phyloP scores from a whole-genome alignment of 2,329 filamentous ascomycete genomes.

The Aspergillus candidus region DNA sequence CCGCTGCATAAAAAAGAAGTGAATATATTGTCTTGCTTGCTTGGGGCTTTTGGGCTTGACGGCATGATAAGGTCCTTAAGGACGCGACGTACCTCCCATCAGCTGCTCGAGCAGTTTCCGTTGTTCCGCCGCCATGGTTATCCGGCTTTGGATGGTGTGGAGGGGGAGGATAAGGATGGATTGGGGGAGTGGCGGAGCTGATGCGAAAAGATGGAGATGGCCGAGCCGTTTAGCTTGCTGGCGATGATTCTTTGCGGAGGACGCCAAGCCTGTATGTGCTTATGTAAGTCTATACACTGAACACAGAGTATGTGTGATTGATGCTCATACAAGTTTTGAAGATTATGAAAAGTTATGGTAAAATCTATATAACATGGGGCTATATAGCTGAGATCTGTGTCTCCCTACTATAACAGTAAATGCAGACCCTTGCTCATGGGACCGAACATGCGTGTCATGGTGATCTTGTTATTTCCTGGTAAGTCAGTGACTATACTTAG shows the following conservation, averaged over 20 bases:
- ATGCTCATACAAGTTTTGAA: too few species aligned
- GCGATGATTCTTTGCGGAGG: conserved; percentile 10
- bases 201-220: not conserved
- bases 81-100: conserved; percentile 48
- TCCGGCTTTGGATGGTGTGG: not conserved
- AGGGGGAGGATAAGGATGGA: conserved; percentile 1
- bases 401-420: too few species aligned
- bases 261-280: conserved; percentile 25
- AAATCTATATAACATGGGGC: too few species aligned
- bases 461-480: too few species aligned
- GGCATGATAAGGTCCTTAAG: not conserved
- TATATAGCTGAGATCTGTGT: too few species aligned
- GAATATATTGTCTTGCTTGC: conserved; percentile 22
- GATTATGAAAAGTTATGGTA: too few species aligned
- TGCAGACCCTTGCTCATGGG: too few species aligned
- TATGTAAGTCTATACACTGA: conserved; percentile 3
- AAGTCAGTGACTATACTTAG: too few species aligned
- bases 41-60: conserved; percentile 7
- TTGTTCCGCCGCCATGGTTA: conserved; percentile 86
- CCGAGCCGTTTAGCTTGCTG: not conserved
- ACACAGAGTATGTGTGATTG: too few species aligned
- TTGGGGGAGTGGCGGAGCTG: not conserved
- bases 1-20: conserved; percentile 29
- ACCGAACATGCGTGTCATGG: too few species aligned
- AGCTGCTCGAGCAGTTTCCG: conserved; percentile 97